Evolutionary conservation across 2,329 filamentous ascomycete species (phyloP), one percentile per base, ranked within the genome.

Genomic region (Fusarium burgessii): DNA sequence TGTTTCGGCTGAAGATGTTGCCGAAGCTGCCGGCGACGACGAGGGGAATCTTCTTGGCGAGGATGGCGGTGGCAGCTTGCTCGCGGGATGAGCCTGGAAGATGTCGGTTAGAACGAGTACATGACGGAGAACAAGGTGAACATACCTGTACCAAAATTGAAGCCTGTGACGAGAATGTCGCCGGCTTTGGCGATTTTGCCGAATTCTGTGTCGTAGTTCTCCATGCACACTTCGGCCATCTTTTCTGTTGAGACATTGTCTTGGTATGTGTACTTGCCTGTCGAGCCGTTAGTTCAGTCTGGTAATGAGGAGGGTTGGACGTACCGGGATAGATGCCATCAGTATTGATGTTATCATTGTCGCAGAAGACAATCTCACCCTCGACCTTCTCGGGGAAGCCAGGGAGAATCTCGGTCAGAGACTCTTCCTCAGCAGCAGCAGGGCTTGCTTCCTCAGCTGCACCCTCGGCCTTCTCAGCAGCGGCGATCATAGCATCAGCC

Each of bases 171-270:
- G 2, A 98, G 87, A 58, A 98, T 93, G 76, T 98, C 95, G 51
- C 89, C 90, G 0, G 88, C 78, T 70, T 87, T 87, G 47, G 92
- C 91, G 38, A 91, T 84, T 2, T 82, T 80, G 13, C 85, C 80
- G 78, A 98, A 98, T 0, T 84, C 79, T 0, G 87, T 82, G 78
- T 98, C 95, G 82, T 97, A 98, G 85, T 98, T 98, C 79, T 92
- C 88, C 94, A 98, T 98, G 81, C 92, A 95, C 1, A 95, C 94
- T 72, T 92, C 85, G 0, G 94, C 93, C 95, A 98, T 98, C 61
- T 89, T 89, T 67, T 93, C 91, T 1, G 82, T 84, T 0, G 92
- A 83, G 2, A 98, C 86, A 75, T 93, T 88, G 77, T 98, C 95
- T 78, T 97, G 93, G 81, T 98, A 98, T 0, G 95, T 98, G 80